Base-by-base conservation (phyloP, 176 grass and related monocot species). In the Tillandsia leiboldiana region DNA sequence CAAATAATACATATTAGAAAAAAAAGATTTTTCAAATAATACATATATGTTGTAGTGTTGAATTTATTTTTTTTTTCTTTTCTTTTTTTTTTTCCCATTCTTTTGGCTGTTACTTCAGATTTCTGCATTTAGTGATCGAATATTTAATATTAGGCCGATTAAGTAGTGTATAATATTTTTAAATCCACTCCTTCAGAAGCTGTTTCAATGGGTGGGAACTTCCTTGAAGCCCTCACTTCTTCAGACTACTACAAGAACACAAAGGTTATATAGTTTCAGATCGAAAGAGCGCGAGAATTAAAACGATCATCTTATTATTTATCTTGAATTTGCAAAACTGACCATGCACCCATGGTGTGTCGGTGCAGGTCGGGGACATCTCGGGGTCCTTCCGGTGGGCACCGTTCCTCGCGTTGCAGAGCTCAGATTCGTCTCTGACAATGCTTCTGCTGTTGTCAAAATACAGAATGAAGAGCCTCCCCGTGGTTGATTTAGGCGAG, bases 161-260 rank as follows among this genome's bases (percentile, higher is more conserved):
- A 59, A 22, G 56, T 1, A n/a, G 23, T 24, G 53, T 57, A 57
- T 57, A 57, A 57, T 3, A 2, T n/a, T n/a, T n/a, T 15, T 9
- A 59, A 59, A 59, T 59, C 20, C 15, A 59, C 13, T 15, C 17
- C 7, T 12, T 65, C 68, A 69, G 33, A 65, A 59, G 73, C 80
- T 66, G 73, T 73, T 0, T 88, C 87, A 6, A 85, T 90, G 29
- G 77, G 77, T 70, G 95, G 95, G 70, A 88, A 84, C 64, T 99
- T 94, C 74, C 90, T 99, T 0, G 95, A 99, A 78, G 84, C 66
- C 7, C 84, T 99, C 47, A 99, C 90, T 66, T 94, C 87, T 2
- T 99, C 95, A 28, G 95, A 99, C 51, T 93, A 90, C 74, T 99
- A 99, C 63, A 99, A 94, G 72, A 94, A 94, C 69, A 99, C 90